Percentiles rank a stretch among this genome's conserved stretches.
Conservation (phyloP, 2,329 filamentous ascomycete genomes). For the Sclerotinia subarctica region DNA sequence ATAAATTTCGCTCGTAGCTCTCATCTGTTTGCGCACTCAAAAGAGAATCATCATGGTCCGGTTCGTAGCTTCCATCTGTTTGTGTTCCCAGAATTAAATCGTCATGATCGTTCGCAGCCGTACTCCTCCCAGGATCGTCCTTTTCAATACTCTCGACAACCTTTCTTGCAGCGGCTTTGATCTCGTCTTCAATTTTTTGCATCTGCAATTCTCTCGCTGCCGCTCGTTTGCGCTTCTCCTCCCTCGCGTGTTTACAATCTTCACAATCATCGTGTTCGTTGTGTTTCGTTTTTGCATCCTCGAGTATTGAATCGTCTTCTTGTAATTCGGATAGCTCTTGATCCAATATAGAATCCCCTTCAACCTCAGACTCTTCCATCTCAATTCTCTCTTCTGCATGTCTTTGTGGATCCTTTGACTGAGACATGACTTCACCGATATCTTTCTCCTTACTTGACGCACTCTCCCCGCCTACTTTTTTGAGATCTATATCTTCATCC, state of each 20-base stretch:
- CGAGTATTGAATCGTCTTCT: constrained; percentile 20
- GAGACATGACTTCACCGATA: constrained; percentile 15
- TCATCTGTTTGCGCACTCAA: constrained; percentile 31
- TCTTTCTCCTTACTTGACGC: constrained; percentile 11
- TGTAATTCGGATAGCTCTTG: neutral
- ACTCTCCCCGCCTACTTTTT: constrained; percentile 29
- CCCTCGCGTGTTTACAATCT: constrained; percentile 22
- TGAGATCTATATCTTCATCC: constrained; percentile 1
- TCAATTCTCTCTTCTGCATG: neutral
- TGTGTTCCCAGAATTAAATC: constrained; percentile 39
- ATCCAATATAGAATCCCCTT: constrained; percentile 4
- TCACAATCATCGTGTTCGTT: constrained; percentile 19
- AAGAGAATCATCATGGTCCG: constrained; percentile 20
- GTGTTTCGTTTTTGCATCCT: constrained; percentile 19
- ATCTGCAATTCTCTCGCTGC: constrained; percentile 31
- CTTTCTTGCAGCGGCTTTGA: constrained; percentile 51
- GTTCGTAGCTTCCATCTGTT: constrained; percentile 36
- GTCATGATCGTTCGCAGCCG: constrained; percentile 27
- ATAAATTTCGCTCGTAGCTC: constrained; percentile 31
- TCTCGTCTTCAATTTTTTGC: constrained; percentile 48
- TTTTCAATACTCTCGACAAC: constrained; percentile 49
- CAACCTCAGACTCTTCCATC: neutral
- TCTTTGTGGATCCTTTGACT: constrained; percentile 1
- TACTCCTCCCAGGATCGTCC: constrained; percentile 32
- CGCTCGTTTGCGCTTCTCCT: constrained; percentile 23